Percentiles rank a stretch among this genome's conserved stretches.
Evolutionary conservation across 352 stramenopile species (phyloP).

Genomic region (Phytopythium helicoides): DNA sequence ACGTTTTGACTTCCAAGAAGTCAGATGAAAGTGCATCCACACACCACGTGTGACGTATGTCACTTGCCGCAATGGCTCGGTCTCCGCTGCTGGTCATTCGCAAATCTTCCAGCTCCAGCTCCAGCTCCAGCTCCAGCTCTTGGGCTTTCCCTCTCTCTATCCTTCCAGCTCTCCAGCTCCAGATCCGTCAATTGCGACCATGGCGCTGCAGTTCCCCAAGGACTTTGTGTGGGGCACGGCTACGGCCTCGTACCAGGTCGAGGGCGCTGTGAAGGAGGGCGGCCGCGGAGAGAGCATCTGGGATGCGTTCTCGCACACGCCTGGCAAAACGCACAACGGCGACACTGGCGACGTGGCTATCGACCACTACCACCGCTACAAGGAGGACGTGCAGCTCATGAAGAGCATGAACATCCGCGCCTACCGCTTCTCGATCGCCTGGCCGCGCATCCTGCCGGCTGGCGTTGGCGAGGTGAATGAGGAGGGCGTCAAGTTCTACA

Average conservation of each 20-base stretch:
- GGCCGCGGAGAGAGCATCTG: constrained; percentile 87
- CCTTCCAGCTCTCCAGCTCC: too few relatives aligned
- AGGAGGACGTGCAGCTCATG: constrained; percentile 92
- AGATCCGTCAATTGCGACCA: too few relatives aligned
- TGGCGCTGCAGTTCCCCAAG: constrained; percentile 40
- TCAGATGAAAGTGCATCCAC: too few relatives aligned
- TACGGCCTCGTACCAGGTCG: constrained; percentile 92
- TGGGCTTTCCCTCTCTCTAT: too few relatives aligned
- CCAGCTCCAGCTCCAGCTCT: too few relatives aligned
- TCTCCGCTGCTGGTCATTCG: too few relatives aligned
- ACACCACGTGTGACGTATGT: too few relatives aligned
- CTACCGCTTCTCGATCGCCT: constrained; percentile 92
- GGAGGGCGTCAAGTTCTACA: constrained; percentile 90
- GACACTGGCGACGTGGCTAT: constrained; percentile 86
- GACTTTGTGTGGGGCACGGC: constrained; percentile 85
- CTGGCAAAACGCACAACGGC: constrained; percentile 58
- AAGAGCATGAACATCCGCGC: constrained; percentile 84
- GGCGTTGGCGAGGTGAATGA: constrained; percentile 79
- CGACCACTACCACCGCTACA: constrained; percentile 90
- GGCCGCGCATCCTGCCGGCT: constrained; percentile 90
- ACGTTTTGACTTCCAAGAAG: too few relatives aligned
- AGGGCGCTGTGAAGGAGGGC: constrained; percentile 83
- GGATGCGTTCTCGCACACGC: constrained; percentile 84
- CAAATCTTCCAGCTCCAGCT: too few relatives aligned
- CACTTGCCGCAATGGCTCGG: too few relatives aligned